Conservation (phyloP, 169 alveolate genomes). For the Gregarina niphandrodes region DNA sequence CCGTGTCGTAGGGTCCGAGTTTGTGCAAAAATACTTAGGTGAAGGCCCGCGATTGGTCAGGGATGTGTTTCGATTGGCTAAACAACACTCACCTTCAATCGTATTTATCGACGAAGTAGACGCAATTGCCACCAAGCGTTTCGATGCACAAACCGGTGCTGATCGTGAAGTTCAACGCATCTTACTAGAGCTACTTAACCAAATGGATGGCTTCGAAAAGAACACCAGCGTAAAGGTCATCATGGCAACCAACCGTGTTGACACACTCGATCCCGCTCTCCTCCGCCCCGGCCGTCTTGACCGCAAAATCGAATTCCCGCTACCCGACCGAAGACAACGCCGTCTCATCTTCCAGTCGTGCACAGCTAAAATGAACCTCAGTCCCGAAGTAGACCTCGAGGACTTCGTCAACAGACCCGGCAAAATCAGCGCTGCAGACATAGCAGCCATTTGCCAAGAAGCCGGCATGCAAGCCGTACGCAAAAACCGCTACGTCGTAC, state of each 20-base stretch:
- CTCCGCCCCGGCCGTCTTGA: slow-evolving; percentile 93
- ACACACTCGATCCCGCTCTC: slow-evolving; percentile 94
- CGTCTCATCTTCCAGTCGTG: slow-evolving; percentile 66
- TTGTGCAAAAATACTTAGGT: slow-evolving; percentile 90
- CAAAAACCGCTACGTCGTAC: slow-evolving; percentile 71
- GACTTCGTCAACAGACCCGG: slow-evolving; percentile 85
- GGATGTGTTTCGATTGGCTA: slow-evolving; percentile 86
- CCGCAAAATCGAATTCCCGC: slow-evolving; percentile 88
- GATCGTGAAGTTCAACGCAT: slow-evolving; percentile 72
- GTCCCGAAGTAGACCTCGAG: slow-evolving; percentile 90
- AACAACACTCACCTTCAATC: slow-evolving; percentile 86
- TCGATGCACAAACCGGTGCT: slow-evolving; percentile 30
- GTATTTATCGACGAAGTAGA: slow-evolving; percentile 95
- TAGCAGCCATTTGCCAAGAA: slow-evolving; percentile 89
- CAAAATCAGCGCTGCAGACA: slow-evolving; percentile 90
- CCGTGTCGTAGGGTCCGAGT: slow-evolving; percentile 93
- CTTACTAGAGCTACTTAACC: slow-evolving; percentile 74
- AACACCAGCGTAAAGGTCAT: slow-evolving; percentile 74
- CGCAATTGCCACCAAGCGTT: slow-evolving; percentile 80
- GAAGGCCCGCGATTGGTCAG: slow-evolving; percentile 99
- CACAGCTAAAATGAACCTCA: slow-evolving; percentile 84
- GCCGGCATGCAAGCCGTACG: slow-evolving; percentile 99
- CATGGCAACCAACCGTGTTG: slow-evolving; percentile 98
- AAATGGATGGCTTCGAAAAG: slow-evolving; percentile 97
- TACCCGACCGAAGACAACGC: slow-evolving; percentile 90